Percentiles rank a stretch among this genome's conserved stretches.
These are phyloP conservation scores for Diplodia mutila DNA, from an alignment of 2,329 filamentous ascomycete genomes.

Conservation along the genomic window DNA sequence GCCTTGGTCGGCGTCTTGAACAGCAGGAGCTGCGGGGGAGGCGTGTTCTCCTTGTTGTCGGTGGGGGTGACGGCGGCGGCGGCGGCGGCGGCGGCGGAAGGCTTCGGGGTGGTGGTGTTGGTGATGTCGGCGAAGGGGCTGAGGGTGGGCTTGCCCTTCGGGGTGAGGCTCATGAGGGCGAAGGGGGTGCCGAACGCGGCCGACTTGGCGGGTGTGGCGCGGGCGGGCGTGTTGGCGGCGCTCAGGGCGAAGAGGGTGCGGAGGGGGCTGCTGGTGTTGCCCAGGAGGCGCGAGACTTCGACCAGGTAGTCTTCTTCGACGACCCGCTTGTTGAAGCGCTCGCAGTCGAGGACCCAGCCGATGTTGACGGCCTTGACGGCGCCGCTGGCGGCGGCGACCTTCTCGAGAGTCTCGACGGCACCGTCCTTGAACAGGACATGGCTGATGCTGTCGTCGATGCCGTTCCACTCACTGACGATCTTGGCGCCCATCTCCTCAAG, in stretches of 20 bases:
- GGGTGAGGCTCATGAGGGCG: slow-evolving; percentile 30
- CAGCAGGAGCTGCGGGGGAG: slow-evolving; percentile 6
- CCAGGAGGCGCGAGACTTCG: slow-evolving; percentile 30
- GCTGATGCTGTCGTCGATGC: slow-evolving; percentile 75
- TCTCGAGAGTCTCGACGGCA: slow-evolving; percentile 77
- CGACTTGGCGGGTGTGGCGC: slow-evolving; percentile 37
- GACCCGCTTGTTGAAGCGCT: slow-evolving; percentile 40
- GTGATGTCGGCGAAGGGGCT: slow-evolving; percentile 25
- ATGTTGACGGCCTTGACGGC: slow-evolving; percentile 78
- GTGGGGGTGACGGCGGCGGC: not conserved
- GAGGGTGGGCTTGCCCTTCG: slow-evolving; percentile 34
- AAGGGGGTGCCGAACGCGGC: slow-evolving; percentile 27
- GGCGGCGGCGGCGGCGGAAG: not conserved
- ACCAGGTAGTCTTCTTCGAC: slow-evolving; percentile 40
- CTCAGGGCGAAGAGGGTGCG: slow-evolving; percentile 26
- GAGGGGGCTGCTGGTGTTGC: slow-evolving; percentile 28
- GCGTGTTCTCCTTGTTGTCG: slow-evolving; percentile 27
- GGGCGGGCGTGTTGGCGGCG: slow-evolving; percentile 27
- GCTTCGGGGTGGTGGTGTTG: not conserved
- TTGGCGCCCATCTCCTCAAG: slow-evolving; percentile 80
- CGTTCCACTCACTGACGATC: slow-evolving; percentile 75
- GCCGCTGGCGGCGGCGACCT: slow-evolving; percentile 72
- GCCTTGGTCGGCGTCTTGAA: slow-evolving; percentile 32
- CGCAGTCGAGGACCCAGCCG: slow-evolving; percentile 77
- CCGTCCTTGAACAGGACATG: slow-evolving; percentile 93